Percentiles rank a stretch among this genome's conserved stretches.
These are phyloP conservation scores for Tylopilus sp. DNA, from an alignment of 1,284 basidiomycete species.

Conservation along the genomic window DNA sequence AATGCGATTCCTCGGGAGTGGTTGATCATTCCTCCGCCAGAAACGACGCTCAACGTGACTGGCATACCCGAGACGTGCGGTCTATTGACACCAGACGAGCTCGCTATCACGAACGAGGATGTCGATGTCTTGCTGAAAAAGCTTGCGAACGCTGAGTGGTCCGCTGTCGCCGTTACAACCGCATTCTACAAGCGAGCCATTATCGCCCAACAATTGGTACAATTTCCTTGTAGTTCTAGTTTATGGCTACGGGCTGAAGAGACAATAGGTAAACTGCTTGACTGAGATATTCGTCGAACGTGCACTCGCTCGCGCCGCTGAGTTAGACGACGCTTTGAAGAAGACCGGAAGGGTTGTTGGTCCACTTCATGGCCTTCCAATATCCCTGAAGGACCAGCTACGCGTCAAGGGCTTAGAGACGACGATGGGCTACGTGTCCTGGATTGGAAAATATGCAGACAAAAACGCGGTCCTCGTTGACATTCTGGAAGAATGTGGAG, in stretches of 20 bases:
- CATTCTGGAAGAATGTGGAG: conserved; percentile 56
- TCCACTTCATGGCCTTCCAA: conserved; percentile 59
- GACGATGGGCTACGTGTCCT: conserved; percentile 61
- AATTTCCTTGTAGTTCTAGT: not conserved
- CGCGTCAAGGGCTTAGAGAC: conserved; percentile 51
- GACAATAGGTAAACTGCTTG: conserved; percentile 50
- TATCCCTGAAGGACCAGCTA: conserved; percentile 62
- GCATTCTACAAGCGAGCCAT: conserved; percentile 60
- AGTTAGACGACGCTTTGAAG: conserved; percentile 48
- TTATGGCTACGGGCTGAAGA: conserved; percentile 11
- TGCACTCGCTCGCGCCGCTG: conserved; percentile 48
- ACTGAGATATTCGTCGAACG: conserved; percentile 54
- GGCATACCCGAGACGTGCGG: conserved; percentile 42
- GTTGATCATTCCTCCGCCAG: conserved; percentile 37
- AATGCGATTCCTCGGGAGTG: conserved; percentile 48
- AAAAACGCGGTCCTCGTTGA: conserved; percentile 58
- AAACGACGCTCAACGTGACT: conserved; percentile 40
- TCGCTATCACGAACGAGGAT: conserved; percentile 49
- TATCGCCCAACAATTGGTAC: conserved; percentile 57
- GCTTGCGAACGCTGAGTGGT: conserved; percentile 40
- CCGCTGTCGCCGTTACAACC: conserved; percentile 45
- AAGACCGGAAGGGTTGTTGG: conserved; percentile 48
- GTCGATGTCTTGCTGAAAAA: conserved; percentile 39
- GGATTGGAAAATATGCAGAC: conserved; percentile 54
- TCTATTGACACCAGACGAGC: conserved; percentile 43